Evolutionary conservation across 169 alveolate species (phyloP), one percentile per base, ranked within the genome.

Genomic region (Eimeria zaria): DNA sequence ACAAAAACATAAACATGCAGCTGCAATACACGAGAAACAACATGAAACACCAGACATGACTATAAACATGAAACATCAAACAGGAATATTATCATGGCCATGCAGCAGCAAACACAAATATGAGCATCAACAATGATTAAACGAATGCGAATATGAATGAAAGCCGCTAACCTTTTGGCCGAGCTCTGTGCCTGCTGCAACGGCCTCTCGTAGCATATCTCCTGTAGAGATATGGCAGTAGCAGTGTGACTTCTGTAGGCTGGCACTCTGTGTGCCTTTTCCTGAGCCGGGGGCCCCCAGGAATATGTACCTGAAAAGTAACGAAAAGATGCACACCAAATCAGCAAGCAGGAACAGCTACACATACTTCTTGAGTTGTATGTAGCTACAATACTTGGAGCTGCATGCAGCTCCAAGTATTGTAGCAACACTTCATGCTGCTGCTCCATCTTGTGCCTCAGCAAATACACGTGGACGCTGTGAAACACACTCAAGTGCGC

Each of bases 161-260:
- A 84, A 39, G 27, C 55, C 48, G 67, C 73, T 67, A 30, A 96
- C 97, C 97, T 95, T 95, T 83, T 95, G 89, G 67, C 99, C 99
- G 22, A 98, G 78, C 48, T 97, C 99, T n/a, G 99, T 98, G 30
- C 99, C 99, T 33, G 91, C 90, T 39, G 98, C 97, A 36, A 99
- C 99, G 87, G 99, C 99, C 67, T 98, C 99, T 81, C 99, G 97
- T 69, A 98, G 98, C 97, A 98, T 97, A 96, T 98, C 99, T 33
- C 99, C 99, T 44, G 99, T 98, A 18, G 99, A 98, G 41, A 98
- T 92, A 67, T 95, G 97, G 95, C 97, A 92, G 48, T 91, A 84
- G 96, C 97, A 78, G 87, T 73, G 85, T 9, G 73, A 51, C 30
- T 64, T n/a, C 85, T 46, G 73, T 73, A 96, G 89, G 22, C 46